phyloP scores from a whole-genome alignment of 176 grass and related monocot species.

The bread wheat (Triticum aestivum) region IWGSC_CS_RefSeq_v2.1 NC_057811.1:72016535-72017034 shows the following conservation, averaged over 20 bases:
- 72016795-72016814: not conserved
- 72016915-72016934: not conserved
- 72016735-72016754: not conserved
- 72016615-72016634: not conserved
- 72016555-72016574: not conserved
- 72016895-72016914: not conserved
- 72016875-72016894: not conserved
- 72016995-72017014: not conserved
- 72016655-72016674: not conserved
- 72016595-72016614: not conserved
- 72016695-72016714: not conserved
- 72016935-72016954: slow-evolving; percentile 1
- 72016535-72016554: not conserved
- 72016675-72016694: not conserved
- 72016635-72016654: not conserved
- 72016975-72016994: not conserved
- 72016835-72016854: not conserved
- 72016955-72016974: slow-evolving; percentile 5
- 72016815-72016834: not conserved
- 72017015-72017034: not conserved
- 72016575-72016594: not conserved
- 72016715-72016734: not conserved
- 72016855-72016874: not conserved
- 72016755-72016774: not conserved
- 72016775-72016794: slow-evolving; percentile 3